Base-by-base conservation (phyloP, 768 basidiomycete genomes). In the Pleurotus sapidus region DNA sequence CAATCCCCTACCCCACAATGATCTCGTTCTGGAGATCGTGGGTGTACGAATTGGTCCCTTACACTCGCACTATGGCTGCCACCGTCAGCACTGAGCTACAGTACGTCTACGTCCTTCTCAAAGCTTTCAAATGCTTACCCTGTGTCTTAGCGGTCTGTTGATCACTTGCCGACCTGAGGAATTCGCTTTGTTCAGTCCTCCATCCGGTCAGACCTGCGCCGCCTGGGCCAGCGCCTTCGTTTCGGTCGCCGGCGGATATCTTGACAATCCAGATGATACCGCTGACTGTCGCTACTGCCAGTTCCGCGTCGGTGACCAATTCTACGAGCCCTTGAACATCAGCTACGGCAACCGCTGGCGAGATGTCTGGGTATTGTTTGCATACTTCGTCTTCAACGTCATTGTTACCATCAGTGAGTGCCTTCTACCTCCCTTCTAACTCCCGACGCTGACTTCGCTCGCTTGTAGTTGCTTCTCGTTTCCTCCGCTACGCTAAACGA, bases 61-160 rank as follows among this genome's bases (percentile, higher is more conserved):
- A 84, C 68, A 91, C 88, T 0, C 82, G 89, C 20, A 75, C 83
- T 9, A 69, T 93, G 23, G 78, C 84, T 5, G 83, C 91, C 15
- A 87, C 93, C 77, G 72, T 92, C 27, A 82, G 88, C 0, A 92
- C 88, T 4, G 91, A 91, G 63, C 76, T 95, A 8, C 83, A 90
- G 84, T 86, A 63, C 56, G 77, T 67, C 15, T 6, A 12, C n/a
- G 23, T 8, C 4, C 49, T 64, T 17, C 46, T 57, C 1, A 18
- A 6, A 18, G n/a, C 11, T 24, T 23, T n/a, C 46, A 38, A 30
- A 8, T 38, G 49, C 67, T 60, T 59, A 69, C 48, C 23, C 18
- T 39, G 40, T 11, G 50, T 42, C 53, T 11, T 58, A 85, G 84
- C 64, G 90, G 86, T 8, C 76, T 93, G 17, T 61, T 64, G 0